phyloP scores from a whole-genome alignment of 192 early-diverging fungal genomes.

The Paraglomus occultum region DNA sequence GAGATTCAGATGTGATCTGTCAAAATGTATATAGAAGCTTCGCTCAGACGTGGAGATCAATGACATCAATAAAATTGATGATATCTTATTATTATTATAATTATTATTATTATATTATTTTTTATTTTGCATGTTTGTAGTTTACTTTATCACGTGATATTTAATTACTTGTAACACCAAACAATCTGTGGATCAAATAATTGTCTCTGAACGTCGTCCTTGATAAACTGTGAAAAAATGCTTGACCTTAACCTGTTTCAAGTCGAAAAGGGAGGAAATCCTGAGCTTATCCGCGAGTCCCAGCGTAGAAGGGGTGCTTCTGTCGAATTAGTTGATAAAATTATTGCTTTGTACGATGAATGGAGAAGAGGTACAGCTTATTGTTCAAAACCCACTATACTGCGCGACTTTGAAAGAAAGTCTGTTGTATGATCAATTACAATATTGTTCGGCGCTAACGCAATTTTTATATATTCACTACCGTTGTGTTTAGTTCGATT shows the following conservation, averaged over 20 bases:
- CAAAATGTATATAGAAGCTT: no score
- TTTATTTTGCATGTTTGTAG: no score
- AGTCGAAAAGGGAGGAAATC: constrained; percentile 89
- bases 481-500: constrained; percentile 62
- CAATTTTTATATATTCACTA: background rate
- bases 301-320: constrained; percentile 84
- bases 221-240: constrained; percentile 44
- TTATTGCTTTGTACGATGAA: constrained; percentile 85
- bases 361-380: constrained; percentile 59
- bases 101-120: no score
- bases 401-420: background rate
- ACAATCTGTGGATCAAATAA: no score
- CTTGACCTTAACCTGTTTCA: constrained; percentile 93
- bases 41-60: no score
- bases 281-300: constrained; percentile 89
- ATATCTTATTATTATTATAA: no score
- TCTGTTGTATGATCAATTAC: background rate
- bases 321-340: constrained; percentile 86
- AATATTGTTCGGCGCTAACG: no score
- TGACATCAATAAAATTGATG: no score
- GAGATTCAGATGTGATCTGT: no score
- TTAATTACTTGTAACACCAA: no score
- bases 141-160: no score
- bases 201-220: background rate
- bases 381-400: constrained; percentile 22